These are phyloP conservation scores for Inonotus obliquus DNA, from an alignment of 1,284 basidiomycete genomes.

Conservation along the genomic window DNA sequence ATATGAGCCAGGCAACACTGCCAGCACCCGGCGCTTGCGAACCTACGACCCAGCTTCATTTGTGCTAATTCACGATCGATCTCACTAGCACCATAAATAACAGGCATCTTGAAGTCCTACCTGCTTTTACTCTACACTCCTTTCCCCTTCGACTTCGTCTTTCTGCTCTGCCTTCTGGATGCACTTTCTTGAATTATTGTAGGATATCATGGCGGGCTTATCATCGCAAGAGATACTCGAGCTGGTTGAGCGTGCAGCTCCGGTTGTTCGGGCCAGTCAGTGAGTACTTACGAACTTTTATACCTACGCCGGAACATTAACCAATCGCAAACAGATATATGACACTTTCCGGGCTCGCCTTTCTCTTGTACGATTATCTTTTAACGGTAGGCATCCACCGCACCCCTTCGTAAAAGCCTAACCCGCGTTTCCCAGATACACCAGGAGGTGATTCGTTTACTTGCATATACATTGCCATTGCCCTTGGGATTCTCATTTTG, in stretches of 20 bases:
- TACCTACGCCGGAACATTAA: not conserved
- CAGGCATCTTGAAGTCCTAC: not conserved
- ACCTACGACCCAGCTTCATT: not conserved
- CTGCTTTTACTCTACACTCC: not conserved
- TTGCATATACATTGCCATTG: not conserved
- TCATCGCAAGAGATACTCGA: conserved; percentile 4
- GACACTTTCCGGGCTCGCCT: conserved; percentile 15
- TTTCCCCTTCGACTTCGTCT: not conserved
- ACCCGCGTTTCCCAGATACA: conserved; percentile 1
- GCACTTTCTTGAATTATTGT: not conserved
- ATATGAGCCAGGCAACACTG: conserved; percentile 4
- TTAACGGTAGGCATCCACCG: conserved; percentile 12
- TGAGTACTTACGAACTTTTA: conserved; percentile 1
- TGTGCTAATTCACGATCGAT: not conserved
- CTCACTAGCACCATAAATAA: conserved; percentile 1
- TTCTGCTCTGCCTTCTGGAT: not conserved
- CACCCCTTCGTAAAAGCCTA: not conserved
- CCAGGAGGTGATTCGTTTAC: conserved; percentile 10
- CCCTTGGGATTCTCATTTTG: not conserved
- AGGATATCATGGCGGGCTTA: conserved; percentile 6
- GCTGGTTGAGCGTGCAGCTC: conserved; percentile 12
- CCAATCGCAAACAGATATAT: conserved; percentile 10
- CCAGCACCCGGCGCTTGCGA: conserved; percentile 1
- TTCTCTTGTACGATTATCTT: conserved; percentile 19
- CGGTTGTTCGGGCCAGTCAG: conserved; percentile 16